phyloP scores from a whole-genome alignment of 805 yeast species.

The Debaryomyces castellii region DNA sequence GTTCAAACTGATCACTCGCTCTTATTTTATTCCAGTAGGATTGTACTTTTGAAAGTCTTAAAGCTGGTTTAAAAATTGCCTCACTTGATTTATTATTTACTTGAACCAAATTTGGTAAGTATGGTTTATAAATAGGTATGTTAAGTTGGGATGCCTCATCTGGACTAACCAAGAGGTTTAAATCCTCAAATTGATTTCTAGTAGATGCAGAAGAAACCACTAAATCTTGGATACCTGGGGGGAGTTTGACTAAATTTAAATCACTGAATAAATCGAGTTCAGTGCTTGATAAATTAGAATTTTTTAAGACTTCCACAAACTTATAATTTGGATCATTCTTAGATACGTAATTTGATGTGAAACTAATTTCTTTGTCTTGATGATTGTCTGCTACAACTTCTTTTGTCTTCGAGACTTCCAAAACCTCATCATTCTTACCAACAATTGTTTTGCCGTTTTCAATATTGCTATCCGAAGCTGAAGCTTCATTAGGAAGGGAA shows the following conservation, averaged over 20 bases:
- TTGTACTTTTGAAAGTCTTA: slow-evolving; percentile 34
- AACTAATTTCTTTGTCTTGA: not conserved
- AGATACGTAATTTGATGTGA: not conserved
- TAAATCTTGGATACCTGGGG: slow-evolving; percentile 45
- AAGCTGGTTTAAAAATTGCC: slow-evolving; percentile 28
- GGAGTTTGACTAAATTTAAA: slow-evolving; percentile 29
- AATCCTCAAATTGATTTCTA: slow-evolving; percentile 21
- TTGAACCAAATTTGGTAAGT: slow-evolving; percentile 27
- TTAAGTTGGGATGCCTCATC: slow-evolving; percentile 22
- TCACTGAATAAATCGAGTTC: slow-evolving; percentile 38
- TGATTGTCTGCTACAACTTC: not conserved
- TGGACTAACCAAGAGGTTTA: slow-evolving; percentile 22
- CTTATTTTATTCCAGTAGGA: slow-evolving; percentile 42
- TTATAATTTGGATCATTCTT: slow-evolving; percentile 2
- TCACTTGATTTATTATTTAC: slow-evolving; percentile 21
- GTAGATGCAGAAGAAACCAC: slow-evolving; percentile 38
- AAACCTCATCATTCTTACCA: not conserved
- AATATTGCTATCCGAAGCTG: too few relatives aligned
- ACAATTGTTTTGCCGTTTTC: not conserved
- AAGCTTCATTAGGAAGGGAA: too few relatives aligned
- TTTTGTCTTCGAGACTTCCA: not conserved
- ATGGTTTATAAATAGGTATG: slow-evolving; percentile 33
- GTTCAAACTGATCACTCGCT: slow-evolving; percentile 31
- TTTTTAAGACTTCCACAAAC: slow-evolving; percentile 27
- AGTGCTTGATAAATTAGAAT: slow-evolving; percentile 27